Conservation (phyloP, 2,329 filamentous ascomycete species). For the Hymenoscyphus infarciens region DNA sequence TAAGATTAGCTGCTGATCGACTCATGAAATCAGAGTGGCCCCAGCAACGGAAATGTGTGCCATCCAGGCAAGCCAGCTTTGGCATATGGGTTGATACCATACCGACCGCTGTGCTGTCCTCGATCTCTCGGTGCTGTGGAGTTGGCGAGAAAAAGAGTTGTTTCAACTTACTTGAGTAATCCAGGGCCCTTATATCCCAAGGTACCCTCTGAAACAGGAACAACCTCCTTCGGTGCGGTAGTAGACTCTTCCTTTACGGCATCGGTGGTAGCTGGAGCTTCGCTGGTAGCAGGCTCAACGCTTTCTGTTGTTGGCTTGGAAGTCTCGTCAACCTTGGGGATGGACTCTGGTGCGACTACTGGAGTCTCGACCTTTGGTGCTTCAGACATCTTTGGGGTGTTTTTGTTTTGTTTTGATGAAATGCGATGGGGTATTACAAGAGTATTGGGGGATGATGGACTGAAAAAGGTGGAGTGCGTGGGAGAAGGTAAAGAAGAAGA, state of each 20-base stretch:
- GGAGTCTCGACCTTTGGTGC: slow-evolving; percentile 62
- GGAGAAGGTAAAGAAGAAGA: slow-evolving; percentile 13
- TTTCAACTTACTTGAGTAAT: slow-evolving; percentile 74
- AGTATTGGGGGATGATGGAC: slow-evolving; percentile 24
- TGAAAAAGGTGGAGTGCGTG: slow-evolving; percentile 18
- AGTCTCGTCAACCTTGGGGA: slow-evolving; percentile 29
- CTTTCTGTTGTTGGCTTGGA: slow-evolving; percentile 34
- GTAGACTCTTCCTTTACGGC: slow-evolving; percentile 37
- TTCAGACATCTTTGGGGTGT: slow-evolving; percentile 52
- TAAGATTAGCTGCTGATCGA: slow-evolving; percentile 8
- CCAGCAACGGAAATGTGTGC: background rate
- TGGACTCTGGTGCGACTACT: slow-evolving; percentile 30
- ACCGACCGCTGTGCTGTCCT: background rate
- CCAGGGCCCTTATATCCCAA: slow-evolving; percentile 82
- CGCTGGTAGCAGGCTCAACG: slow-evolving; percentile 37
- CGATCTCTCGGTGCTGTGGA: background rate
- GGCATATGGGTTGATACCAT: background rate
- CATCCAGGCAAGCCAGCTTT: background rate
- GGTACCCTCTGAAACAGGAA: slow-evolving; percentile 64
- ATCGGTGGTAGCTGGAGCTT: slow-evolving; percentile 57
- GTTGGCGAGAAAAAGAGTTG: background rate
- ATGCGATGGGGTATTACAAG: slow-evolving; percentile 12
- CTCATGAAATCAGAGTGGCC: background rate
- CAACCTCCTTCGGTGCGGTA: slow-evolving; percentile 45
- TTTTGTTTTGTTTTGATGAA: slow-evolving; percentile 13